phyloP scores from a whole-genome alignment of 2,329 filamentous ascomycete species.

The Neobulgaria alba region DNA sequence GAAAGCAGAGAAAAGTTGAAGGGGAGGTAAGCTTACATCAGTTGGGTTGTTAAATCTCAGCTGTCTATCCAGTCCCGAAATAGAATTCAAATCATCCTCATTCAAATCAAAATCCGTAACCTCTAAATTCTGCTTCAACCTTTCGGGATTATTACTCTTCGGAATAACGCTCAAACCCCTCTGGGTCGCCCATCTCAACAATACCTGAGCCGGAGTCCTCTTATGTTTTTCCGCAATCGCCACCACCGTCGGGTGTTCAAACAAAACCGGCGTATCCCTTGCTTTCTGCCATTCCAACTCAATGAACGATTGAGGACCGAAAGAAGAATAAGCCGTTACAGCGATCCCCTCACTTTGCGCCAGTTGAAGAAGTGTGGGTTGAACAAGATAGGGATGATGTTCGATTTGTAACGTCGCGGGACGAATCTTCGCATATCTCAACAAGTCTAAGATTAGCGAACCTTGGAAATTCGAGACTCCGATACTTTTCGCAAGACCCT shows the following conservation, averaged over 20 bases:
- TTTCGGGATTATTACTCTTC: neutral
- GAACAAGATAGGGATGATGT: constrained; percentile 82
- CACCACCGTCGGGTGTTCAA: neutral
- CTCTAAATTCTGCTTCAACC: neutral
- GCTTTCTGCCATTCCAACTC: constrained; percentile 68
- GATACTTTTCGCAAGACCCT: constrained; percentile 62
- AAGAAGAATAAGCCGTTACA: constrained; percentile 77
- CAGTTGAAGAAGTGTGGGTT: constrained; percentile 61
- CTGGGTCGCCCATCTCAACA: neutral
- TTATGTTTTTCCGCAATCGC: neutral
- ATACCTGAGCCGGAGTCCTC: neutral
- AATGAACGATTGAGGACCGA: constrained; percentile 70
- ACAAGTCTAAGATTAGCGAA: constrained; percentile 67
- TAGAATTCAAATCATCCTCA: neutral
- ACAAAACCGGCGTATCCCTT: constrained; percentile 42
- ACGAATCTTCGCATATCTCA: constrained; percentile 66
- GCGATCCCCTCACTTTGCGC: constrained; percentile 61
- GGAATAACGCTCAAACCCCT: neutral
- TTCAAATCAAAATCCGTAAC: neutral
- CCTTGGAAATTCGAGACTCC: constrained; percentile 79
- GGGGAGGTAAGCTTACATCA: neutral
- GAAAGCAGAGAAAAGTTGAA: neutral
- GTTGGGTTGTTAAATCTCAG: neutral
- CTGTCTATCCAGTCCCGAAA: neutral
- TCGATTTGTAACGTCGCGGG: constrained; percentile 80